Conservation (phyloP, 257 asterid genomes). For the Marsdenia floribunda region DNA sequence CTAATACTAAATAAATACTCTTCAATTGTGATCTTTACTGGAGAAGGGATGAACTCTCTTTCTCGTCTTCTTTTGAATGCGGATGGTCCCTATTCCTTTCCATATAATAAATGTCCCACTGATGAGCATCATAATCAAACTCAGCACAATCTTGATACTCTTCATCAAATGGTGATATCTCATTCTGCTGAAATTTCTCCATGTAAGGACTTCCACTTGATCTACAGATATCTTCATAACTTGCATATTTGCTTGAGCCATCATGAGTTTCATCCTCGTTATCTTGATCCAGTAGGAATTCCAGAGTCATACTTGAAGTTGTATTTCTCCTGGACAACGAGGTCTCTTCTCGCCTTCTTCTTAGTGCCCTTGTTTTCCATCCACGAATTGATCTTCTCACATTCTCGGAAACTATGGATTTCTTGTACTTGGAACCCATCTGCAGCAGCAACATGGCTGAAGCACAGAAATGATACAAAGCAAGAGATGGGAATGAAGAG, state of each 20-base stretch:
- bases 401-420: slow-evolving; percentile 63
- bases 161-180: slow-evolving; percentile 18
- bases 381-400: slow-evolving; percentile 76
- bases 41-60: not conserved
- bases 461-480: not conserved
- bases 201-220: not conserved
- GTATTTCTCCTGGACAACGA: slow-evolving; percentile 14
- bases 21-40: not conserved
- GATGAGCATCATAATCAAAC: not conserved
- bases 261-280: not conserved
- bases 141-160: not conserved
- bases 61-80: not conserved
- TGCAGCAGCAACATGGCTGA: slow-evolving; percentile 24
- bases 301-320: slow-evolving; percentile 35
- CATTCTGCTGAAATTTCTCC: slow-evolving; percentile 1
- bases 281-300: slow-evolving; percentile 22
- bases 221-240: not conserved
- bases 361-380: slow-evolving; percentile 66
- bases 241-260: slow-evolving; percentile 11
- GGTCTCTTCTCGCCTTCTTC: slow-evolving; percentile 35
- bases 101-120: not conserved
- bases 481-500: not conserved
- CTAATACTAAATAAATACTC: no score
- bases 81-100: not conserved
- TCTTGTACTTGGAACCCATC: slow-evolving; percentile 96